Percentiles rank a stretch among this genome's conserved stretches.
Evolutionary conservation across 805 yeast genomes (phyloP).

Genomic region (Allodekkera sacchari): DNA sequence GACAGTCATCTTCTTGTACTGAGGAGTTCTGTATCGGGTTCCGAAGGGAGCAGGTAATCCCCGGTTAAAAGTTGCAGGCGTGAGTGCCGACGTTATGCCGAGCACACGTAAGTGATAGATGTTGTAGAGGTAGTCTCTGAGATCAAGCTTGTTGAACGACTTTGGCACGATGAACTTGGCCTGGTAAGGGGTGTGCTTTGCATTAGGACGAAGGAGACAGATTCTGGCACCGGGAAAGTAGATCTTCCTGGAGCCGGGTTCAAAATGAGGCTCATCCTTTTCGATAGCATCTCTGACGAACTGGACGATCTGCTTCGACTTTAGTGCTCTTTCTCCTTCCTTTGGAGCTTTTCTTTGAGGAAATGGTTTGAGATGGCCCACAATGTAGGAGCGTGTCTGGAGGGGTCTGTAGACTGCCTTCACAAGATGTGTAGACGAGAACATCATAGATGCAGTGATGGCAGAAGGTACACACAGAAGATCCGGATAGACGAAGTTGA

Average conservation of each 20-base stretch:
- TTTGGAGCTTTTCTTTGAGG: constrained; percentile 16
- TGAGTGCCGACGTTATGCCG: constrained; percentile 77
- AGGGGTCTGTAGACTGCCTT: too few relatives aligned
- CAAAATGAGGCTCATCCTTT: constrained; percentile 69
- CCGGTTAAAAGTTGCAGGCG: constrained; percentile 62
- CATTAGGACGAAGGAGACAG: constrained; percentile 77
- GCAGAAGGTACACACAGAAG: too few relatives aligned
- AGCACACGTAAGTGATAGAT: constrained; percentile 86
- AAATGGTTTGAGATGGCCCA: constrained; percentile 23
- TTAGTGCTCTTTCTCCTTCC: constrained; percentile 14
- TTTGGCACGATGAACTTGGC: constrained; percentile 94
- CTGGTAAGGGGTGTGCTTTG: constrained; percentile 95
- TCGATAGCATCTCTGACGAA: constrained; percentile 40
- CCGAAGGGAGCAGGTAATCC: constrained; percentile 41
- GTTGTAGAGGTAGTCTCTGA: constrained; percentile 88
- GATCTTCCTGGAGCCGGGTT: constrained; percentile 64
- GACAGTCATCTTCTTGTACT: constrained; percentile 91
- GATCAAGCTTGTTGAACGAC: constrained; percentile 86
- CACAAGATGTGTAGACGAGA: too few relatives aligned
- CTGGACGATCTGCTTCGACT: constrained; percentile 22
- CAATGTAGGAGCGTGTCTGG: constrained; percentile 18
- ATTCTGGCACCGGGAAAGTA: constrained; percentile 84
- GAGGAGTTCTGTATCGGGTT: constrained; percentile 71
- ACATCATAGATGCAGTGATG: too few relatives aligned
- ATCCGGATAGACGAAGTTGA: too few relatives aligned